Evolutionary conservation across 352 stramenopile species (phyloP), one percentile per base, ranked within the genome.

Genomic region (Thalassiosira sp.): DNA sequence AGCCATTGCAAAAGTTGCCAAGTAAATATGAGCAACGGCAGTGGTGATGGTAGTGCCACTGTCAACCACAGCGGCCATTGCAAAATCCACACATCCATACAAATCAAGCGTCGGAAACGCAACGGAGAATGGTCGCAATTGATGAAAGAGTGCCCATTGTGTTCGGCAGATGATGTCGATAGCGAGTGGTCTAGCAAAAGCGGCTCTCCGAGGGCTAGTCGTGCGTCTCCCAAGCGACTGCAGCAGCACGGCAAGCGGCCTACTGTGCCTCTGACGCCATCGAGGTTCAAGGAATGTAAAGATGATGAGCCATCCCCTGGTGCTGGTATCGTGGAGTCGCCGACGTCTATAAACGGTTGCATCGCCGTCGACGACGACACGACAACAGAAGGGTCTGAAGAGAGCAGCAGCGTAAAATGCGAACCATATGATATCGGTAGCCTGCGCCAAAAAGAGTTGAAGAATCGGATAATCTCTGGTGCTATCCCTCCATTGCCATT

Each of bases 1-100:
- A 56, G 22, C 10, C 7, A 28, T 28, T 40, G n/a, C 49, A 40
- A 11, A 42, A 20, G n/a, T n/a, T n/a, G 8, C 49, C 37, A 40
- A 40, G 8, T 10, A 58, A 24, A 28, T 20, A 59, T 59, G 51
- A 15, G 20, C 15, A 45, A n/a, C n/a, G n/a, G 11, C 24, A 18
- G 51, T 37, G 51, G 22, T 20, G 51, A 22, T 24, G 51, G 10
- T 8, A 31, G n/a, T 10, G 43, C 22, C 20, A 16, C 20, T 33
- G 25, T 37, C 5, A 43, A 59, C 37, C 25, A 59, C 24, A 59
- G 51, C 24, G 51, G 51, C 51, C 51, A 45, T 45, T 59, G 51
- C 51, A 59, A 18, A 59, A 15, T 45, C 37, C 51, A 59, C 51
- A 25, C 51, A 59, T 59, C 51, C 5, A 45, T 59, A 20, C 51